Conservation (phyloP, 192 early-diverging fungal species). For the Pilobolus umbonatus region DNA sequence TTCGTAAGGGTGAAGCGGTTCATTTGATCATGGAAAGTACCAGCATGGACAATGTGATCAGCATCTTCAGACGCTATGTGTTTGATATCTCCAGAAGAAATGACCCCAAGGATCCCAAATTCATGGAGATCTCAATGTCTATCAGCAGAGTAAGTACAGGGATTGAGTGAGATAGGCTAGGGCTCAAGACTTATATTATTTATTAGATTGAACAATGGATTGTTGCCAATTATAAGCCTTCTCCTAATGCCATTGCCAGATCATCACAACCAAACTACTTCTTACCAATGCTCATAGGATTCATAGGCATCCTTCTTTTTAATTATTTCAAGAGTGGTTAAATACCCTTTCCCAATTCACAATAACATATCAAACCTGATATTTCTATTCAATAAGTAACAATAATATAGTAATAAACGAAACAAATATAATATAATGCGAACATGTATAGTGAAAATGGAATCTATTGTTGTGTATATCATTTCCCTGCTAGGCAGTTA, state of each 20-base stretch:
- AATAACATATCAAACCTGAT: neutral
- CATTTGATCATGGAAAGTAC: constrained; percentile 59
- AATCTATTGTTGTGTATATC: too few relatives aligned
- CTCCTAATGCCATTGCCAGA: neutral
- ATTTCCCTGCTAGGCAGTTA: too few relatives aligned
- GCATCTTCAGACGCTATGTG: constrained; percentile 62
- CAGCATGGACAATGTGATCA: constrained; percentile 53
- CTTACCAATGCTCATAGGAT: constrained; percentile 5
- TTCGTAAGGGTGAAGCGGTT: constrained; percentile 82
- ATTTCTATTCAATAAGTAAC: neutral
- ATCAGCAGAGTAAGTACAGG: constrained; percentile 29
- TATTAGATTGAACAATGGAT: constrained; percentile 34
- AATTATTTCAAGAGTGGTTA: constrained; percentile 2
- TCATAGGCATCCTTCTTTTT: constrained; percentile 5
- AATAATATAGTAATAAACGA: neutral
- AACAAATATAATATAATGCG: too few relatives aligned
- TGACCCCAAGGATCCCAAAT: constrained; percentile 56
- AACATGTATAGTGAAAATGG: too few relatives aligned
- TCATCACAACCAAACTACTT: constrained; percentile 2
- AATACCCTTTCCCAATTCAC: neutral
- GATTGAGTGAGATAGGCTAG: neutral
- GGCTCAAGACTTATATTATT: neutral
- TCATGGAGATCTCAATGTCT: constrained; percentile 51
- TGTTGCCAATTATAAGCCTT: constrained; percentile 17
- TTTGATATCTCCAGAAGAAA: constrained; percentile 60